These are phyloP conservation scores for Lojkania enalia DNA, from an alignment of 2,329 filamentous ascomycete genomes.

Conservation along the genomic window DNA sequence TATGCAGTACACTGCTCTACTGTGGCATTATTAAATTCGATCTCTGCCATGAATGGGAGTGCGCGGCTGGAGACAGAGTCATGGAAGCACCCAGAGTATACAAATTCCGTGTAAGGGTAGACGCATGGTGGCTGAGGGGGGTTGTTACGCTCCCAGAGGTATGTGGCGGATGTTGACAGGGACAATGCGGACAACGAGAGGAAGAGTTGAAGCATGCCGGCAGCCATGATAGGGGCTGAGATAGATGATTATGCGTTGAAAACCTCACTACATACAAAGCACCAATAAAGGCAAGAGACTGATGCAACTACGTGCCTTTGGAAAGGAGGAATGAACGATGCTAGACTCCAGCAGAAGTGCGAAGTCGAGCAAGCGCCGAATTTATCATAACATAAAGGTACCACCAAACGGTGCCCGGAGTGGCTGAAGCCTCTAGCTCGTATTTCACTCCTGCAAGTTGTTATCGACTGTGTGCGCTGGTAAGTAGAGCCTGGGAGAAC, in stretches of 20 bases:
- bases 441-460: slow-evolving; percentile 9
- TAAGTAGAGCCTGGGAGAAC: not conserved
- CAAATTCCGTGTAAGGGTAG: slow-evolving; percentile 37
- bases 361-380: too few species aligned
- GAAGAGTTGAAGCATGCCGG: too few species aligned
- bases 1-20: slow-evolving; percentile 41
- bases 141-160: slow-evolving; percentile 14
- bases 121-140: slow-evolving; percentile 22
- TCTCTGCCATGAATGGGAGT: slow-evolving; percentile 30
- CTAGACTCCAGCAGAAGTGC: too few species aligned
- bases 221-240: not conserved
- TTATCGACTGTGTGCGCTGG: slow-evolving; percentile 12
- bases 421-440: not conserved
- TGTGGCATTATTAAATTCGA: slow-evolving; percentile 38
- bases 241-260: not conserved
- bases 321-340: too few species aligned
- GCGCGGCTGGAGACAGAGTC: slow-evolving; percentile 30
- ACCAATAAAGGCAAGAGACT: too few species aligned
- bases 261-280: too few species aligned
- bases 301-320: too few species aligned
- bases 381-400: not conserved
- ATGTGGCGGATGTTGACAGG: slow-evolving; percentile 4
- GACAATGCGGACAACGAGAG: slow-evolving; percentile 1
- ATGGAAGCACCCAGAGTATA: slow-evolving; percentile 41
- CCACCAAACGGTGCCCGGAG: not conserved